Percentiles rank a stretch among this genome's conserved stretches.
Evolutionary conservation across 345 rosid species (phyloP).

Genomic region (Erysimum cheiranthoides): DNA sequence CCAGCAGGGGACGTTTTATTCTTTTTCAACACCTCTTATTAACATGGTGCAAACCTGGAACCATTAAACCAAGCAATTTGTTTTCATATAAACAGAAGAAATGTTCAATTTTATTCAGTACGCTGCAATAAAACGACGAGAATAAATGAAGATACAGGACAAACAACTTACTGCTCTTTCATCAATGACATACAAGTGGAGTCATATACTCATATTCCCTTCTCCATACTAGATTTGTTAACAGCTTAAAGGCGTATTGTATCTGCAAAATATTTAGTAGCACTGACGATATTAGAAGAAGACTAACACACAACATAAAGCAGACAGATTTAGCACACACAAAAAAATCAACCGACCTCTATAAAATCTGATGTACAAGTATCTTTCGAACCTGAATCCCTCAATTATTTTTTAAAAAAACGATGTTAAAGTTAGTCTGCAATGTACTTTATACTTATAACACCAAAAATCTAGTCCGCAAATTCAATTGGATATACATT

Average conservation of each 20-base stretch:
- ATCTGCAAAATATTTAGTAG: slow-evolving; percentile 53
- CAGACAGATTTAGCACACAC: slow-evolving; percentile 16
- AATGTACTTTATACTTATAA: no score
- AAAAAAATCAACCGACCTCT: slow-evolving; percentile 55
- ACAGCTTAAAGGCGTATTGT: slow-evolving; percentile 76
- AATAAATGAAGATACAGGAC: slow-evolving; percentile 21
- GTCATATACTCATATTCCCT: slow-evolving; percentile 84
- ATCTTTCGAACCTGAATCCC: slow-evolving; percentile 58
- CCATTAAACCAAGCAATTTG: no score
- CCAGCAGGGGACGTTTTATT: slow-evolving; percentile 64
- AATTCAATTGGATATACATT: background rate
- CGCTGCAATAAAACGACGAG: background rate
- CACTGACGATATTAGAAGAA: slow-evolving; percentile 10
- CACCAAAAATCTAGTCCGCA: slow-evolving; percentile 21
- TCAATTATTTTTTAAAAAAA: background rate
- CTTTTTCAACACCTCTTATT: slow-evolving; percentile 48
- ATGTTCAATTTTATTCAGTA: slow-evolving; percentile 6
- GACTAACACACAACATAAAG: background rate
- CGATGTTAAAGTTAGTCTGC: no score
- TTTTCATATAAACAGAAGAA: slow-evolving; percentile 30
- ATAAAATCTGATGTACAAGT: slow-evolving; percentile 56
- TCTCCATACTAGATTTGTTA: slow-evolving; percentile 71
- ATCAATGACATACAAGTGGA: slow-evolving; percentile 57
- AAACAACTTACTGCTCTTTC: slow-evolving; percentile 68
- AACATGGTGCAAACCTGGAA: slow-evolving; percentile 53